Conservation (phyloP, 257 asterid genomes). For the Fraxinus excelsior region DNA sequence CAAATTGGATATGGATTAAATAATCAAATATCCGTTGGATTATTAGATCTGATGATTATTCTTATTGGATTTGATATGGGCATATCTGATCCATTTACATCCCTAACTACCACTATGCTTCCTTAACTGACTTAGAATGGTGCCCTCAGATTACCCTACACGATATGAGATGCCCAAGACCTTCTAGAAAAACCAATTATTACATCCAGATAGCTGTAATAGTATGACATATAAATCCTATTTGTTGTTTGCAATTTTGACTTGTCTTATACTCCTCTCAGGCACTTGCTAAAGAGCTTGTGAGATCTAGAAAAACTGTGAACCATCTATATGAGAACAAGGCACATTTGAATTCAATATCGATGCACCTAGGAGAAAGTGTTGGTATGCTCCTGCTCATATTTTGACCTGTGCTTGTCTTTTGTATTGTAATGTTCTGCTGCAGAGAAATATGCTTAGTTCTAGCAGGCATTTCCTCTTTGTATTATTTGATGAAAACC, state of each 20-base stretch:
- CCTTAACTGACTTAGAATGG: neutral
- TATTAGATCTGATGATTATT: no score
- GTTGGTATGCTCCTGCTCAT: slow-evolving; percentile 56
- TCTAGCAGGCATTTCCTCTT: neutral
- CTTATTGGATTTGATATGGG: no score
- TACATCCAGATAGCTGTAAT: neutral
- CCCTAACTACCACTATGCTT: neutral
- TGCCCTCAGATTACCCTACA: neutral
- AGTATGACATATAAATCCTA: neutral
- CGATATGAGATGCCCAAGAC: neutral
- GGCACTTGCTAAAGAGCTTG: slow-evolving; percentile 90
- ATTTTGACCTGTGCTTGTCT: neutral
- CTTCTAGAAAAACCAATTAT: neutral
- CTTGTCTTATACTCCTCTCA: slow-evolving; percentile 22
- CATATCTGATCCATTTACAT: no score
- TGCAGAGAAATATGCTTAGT: neutral
- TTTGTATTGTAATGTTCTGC: slow-evolving; percentile 12
- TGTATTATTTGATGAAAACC: neutral
- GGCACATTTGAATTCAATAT: slow-evolving; percentile 91
- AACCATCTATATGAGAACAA: slow-evolving; percentile 84
- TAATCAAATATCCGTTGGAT: no score
- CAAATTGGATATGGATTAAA: no score
- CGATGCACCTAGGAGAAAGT: slow-evolving; percentile 98
- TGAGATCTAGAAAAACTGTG: slow-evolving; percentile 83
- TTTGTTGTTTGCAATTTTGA: neutral